phyloP scores from a whole-genome alignment of 2,329 filamentous ascomycete species.

The Geosmithia morbida region DNA sequence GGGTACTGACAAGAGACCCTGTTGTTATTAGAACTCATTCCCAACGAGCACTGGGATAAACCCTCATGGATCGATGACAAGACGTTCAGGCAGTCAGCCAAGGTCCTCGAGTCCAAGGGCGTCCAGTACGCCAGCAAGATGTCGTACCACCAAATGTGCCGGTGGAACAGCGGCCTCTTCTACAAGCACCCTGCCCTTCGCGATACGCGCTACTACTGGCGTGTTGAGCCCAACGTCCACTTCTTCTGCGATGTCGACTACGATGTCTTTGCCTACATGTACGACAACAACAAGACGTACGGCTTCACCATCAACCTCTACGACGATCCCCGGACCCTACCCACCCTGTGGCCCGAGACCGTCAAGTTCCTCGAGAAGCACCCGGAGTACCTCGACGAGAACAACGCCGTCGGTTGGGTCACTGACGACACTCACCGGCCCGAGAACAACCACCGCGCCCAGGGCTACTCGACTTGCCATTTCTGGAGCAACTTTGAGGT shows the following conservation, averaged over 20 bases:
- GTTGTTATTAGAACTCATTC: slow-evolving; percentile 58
- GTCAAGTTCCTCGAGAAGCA: slow-evolving; percentile 78
- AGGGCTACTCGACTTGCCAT: slow-evolving; percentile 95
- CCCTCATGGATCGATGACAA: slow-evolving; percentile 87
- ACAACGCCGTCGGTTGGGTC: slow-evolving; percentile 81
- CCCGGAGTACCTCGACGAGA: slow-evolving; percentile 63
- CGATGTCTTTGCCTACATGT: slow-evolving; percentile 96
- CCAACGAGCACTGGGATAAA: slow-evolving; percentile 87
- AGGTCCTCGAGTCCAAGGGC: slow-evolving; percentile 66
- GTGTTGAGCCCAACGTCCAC: slow-evolving; percentile 94
- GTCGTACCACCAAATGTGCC: slow-evolving; percentile 97
- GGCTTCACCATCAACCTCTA: slow-evolving; percentile 97
- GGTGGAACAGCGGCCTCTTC: slow-evolving; percentile 97
- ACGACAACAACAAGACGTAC: slow-evolving; percentile 96
- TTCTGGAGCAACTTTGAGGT: slow-evolving; percentile 99
- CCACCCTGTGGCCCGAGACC: slow-evolving; percentile 90
- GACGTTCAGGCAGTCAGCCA: slow-evolving; percentile 70
- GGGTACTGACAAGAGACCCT: slow-evolving; percentile 4
- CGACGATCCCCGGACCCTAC: slow-evolving; percentile 76
- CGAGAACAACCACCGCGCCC: slow-evolving; percentile 63
- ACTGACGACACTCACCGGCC: slow-evolving; percentile 65
- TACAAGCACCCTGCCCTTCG: slow-evolving; percentile 86
- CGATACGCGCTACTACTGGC: slow-evolving; percentile 87
- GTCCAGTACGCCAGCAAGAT: slow-evolving; percentile 83
- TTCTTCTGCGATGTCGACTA: slow-evolving; percentile 99